phyloP scores from a whole-genome alignment of 176 grass and related monocot genomes.

The Oropetium thomaeum region DNA sequence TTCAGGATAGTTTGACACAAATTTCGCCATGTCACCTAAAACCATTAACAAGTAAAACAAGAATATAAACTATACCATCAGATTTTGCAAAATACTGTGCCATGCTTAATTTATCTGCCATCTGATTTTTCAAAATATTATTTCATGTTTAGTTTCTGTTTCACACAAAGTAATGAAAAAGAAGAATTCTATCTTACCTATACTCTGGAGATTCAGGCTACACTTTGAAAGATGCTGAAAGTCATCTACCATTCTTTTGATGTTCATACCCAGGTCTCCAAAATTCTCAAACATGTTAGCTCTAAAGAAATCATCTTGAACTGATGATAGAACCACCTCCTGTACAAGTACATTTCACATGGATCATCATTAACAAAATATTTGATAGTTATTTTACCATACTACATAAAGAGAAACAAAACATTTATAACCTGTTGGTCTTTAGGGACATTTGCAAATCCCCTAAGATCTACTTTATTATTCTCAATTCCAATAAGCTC shows the following conservation, averaged over 20 bases:
- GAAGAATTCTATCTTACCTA: conserved; percentile 51
- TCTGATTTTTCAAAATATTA: neutral
- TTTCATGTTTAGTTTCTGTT: conserved; percentile 21
- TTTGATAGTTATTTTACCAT: conserved; percentile 15
- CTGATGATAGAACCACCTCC: conserved; percentile 96
- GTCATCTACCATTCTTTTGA: conserved; percentile 99
- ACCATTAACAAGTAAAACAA: neutral
- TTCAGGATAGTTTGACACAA: conserved; percentile 89
- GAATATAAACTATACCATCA: neutral
- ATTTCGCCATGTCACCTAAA: conserved; percentile 96
- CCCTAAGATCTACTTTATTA: conserved; percentile 86
- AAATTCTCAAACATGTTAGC: conserved; percentile 92
- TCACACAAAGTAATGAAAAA: conserved; percentile 27
- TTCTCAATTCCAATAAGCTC: conserved; percentile 93
- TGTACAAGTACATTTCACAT: conserved; percentile 42
- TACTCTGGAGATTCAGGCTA: conserved; percentile 92
- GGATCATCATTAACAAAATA: conserved; percentile 30
- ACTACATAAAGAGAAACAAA: conserved; percentile 16
- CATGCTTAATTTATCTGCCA: neutral
- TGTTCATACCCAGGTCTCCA: conserved; percentile 99
- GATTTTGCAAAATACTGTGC: neutral
- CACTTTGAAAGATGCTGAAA: conserved; percentile 98
- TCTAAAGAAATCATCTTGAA: conserved; percentile 90
- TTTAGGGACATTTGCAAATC: conserved; percentile 71
- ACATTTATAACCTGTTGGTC: conserved; percentile 76